phyloP scores from a whole-genome alignment of 75 land plant genomes.

The Sequoia sempervirens region DNA sequence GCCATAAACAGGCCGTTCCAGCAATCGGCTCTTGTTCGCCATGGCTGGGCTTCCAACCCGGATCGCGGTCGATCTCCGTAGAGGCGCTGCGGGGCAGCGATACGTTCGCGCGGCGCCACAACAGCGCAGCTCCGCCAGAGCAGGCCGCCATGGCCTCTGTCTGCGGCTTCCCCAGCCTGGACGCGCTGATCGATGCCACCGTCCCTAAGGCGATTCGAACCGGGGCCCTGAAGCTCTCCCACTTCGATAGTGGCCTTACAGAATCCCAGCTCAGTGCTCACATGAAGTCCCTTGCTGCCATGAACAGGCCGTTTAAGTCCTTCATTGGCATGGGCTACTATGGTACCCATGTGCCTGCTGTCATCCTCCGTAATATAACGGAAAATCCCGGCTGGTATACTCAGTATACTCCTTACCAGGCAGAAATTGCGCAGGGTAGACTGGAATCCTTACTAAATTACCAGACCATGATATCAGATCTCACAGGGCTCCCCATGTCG shows the following conservation, averaged over 20 bases:
- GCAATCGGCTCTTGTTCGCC: neutral
- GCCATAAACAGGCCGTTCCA: neutral
- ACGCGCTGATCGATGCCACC: conserved; percentile 88
- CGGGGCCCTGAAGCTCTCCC: conserved; percentile 37
- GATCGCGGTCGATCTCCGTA: conserved; percentile 58
- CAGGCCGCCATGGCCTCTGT: conserved; percentile 72
- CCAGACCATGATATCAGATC: conserved; percentile 89
- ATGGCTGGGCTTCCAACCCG: conserved; percentile 1
- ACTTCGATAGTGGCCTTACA: conserved; percentile 65
- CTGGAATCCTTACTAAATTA: conserved; percentile 87
- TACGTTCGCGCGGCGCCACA: conserved; percentile 91
- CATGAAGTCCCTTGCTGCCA: conserved; percentile 72
- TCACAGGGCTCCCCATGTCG: conserved; percentile 96
- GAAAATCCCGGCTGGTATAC: conserved; percentile 99
- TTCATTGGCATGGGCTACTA: conserved; percentile 99
- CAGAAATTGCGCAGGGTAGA: conserved; percentile 93
- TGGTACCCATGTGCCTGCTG: conserved; percentile 82
- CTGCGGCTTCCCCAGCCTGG: conserved; percentile 60
- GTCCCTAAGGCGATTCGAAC: conserved; percentile 78
- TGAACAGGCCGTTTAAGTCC: conserved; percentile 85
- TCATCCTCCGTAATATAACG: conserved; percentile 87
- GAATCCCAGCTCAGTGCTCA: conserved; percentile 90
- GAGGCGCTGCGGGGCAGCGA: conserved; percentile 79
- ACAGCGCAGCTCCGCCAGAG: conserved; percentile 73
- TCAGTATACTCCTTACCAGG: conserved; percentile 99